Conservation (phyloP, 75 land plant genomes). For the Picea glauca region DNA sequence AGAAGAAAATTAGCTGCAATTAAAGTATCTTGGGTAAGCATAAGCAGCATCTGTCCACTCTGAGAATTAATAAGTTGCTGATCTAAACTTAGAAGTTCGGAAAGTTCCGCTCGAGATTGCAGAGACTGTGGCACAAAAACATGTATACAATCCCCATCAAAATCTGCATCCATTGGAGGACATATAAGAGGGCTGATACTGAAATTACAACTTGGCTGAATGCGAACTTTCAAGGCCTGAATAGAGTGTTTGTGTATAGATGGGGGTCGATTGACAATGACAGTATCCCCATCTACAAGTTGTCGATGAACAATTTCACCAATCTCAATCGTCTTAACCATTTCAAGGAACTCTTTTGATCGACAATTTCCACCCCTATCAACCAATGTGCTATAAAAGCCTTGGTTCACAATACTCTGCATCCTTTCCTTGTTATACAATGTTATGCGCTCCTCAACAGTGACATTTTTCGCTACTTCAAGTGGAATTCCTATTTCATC, state of each 20-base stretch:
- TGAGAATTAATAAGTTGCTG: conserved; percentile 72
- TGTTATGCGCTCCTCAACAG: conserved; percentile 77
- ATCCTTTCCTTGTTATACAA: conserved; percentile 37
- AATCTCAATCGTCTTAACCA: conserved; percentile 24
- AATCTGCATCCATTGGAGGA: conserved; percentile 85
- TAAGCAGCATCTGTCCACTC: conserved; percentile 58
- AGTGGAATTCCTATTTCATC: conserved; percentile 78
- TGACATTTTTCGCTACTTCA: conserved; percentile 64
- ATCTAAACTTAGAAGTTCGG: conserved; percentile 68
- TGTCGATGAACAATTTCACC: conserved; percentile 74
- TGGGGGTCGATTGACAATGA: conserved; percentile 83
- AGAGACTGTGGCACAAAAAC: conserved; percentile 87
- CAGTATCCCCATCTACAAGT: conserved; percentile 79
- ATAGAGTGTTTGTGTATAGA: conserved; percentile 87
- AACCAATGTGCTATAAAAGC: neutral
- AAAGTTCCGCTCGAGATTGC: conserved; percentile 66
- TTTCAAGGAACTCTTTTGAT: conserved; percentile 6
- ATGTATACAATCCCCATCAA: conserved; percentile 93
- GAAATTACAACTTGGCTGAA: conserved; percentile 57
- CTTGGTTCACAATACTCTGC: conserved; percentile 24
- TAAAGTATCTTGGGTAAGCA: conserved; percentile 38
- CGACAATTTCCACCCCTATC: conserved; percentile 9
- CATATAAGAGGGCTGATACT: conserved; percentile 87
- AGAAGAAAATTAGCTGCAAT: conserved; percentile 36
- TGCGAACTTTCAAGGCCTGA: conserved; percentile 60